Evolutionary conservation across 305 asterid genomes (phyloP).

Genomic region (Fraxinus velutina): DNA sequence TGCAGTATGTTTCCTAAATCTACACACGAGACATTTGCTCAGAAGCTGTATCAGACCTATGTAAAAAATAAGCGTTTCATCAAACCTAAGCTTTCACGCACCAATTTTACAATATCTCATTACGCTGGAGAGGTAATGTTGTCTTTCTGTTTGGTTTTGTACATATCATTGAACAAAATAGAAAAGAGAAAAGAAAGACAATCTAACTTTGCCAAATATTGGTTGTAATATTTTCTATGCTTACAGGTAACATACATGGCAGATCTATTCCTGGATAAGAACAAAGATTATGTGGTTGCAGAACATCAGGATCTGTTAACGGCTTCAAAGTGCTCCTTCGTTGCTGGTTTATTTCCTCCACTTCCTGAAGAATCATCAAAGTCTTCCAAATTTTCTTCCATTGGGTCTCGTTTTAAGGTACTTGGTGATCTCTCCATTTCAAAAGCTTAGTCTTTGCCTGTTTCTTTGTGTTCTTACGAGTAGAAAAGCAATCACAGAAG

Average conservation of each 20-base stretch:
- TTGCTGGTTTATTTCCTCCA: slow-evolving; percentile 90
- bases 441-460: neutral
- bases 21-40: slow-evolving; percentile 99
- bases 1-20: slow-evolving; percentile 99
- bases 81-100: slow-evolving; percentile 98
- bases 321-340: slow-evolving; percentile 86
- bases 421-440: slow-evolving; percentile 7
- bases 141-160: slow-evolving; percentile 2
- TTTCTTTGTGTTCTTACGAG: slow-evolving; percentile 1
- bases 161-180: neutral
- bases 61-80: slow-evolving; percentile 88
- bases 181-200: slow-evolving; percentile 7
- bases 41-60: slow-evolving; percentile 95
- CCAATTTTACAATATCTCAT: slow-evolving; percentile 92
- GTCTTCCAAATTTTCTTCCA: slow-evolving; percentile 98
- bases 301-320: slow-evolving; percentile 95
- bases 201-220: slow-evolving; percentile 6
- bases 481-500: slow-evolving; percentile 13
- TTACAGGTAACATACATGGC: slow-evolving; percentile 89
- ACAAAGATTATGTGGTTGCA: slow-evolving; percentile 98
- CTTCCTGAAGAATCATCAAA: slow-evolving; percentile 92
- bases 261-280: slow-evolving; percentile 95
- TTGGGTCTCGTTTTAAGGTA: slow-evolving; percentile 98
- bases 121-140: slow-evolving; percentile 96
- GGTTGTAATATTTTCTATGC: slow-evolving; percentile 21